Percentiles rank a stretch among this genome's conserved stretches.
Conservation (phyloP, 2,329 filamentous ascomycete species). For the Neonectria neomacrospora region DNA sequence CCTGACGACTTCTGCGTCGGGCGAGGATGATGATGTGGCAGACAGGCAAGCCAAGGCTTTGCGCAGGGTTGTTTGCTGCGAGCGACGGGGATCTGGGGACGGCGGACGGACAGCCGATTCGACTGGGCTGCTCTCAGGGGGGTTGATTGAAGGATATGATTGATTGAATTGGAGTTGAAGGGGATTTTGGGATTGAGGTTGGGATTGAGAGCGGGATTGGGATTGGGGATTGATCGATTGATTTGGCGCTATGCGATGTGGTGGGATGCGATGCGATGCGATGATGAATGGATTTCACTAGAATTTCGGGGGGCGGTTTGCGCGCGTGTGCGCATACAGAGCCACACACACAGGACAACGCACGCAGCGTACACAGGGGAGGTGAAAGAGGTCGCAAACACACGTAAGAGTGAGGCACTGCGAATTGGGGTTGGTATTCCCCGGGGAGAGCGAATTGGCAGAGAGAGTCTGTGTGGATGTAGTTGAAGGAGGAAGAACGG, state of each 20-base stretch:
- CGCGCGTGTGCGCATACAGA: conserved; percentile 42
- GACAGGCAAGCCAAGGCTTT: conserved; percentile 31
- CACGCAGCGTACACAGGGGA: conserved; percentile 18
- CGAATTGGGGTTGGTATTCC: conserved; percentile 18
- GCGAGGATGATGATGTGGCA: conserved; percentile 41
- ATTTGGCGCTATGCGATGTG: conserved; percentile 11
- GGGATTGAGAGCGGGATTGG: neutral
- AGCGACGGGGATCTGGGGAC: conserved; percentile 35
- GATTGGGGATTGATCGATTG: conserved; percentile 17
- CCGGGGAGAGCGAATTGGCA: conserved; percentile 14
- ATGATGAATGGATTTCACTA: conserved; percentile 18
- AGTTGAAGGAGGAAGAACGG: conserved; percentile 26
- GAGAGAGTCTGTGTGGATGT: conserved; percentile 13
- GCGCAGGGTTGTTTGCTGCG: conserved; percentile 20
- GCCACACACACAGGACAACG: conserved; percentile 30
- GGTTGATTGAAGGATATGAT: conserved; percentile 30
- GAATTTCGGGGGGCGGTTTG: conserved; percentile 30
- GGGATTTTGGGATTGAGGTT: conserved; percentile 19
- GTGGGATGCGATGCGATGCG: conserved; percentile 17
- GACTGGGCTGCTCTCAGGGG: conserved; percentile 20
- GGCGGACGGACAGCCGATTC: conserved; percentile 35
- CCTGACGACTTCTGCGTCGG: conserved; percentile 42
- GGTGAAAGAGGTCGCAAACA: conserved; percentile 14
- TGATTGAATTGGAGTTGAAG: conserved; percentile 23
- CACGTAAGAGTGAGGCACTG: conserved; percentile 15